Base-by-base conservation (phyloP, 1,284 basidiomycete genomes). In the Pseudozyma flocculosa region DNA sequence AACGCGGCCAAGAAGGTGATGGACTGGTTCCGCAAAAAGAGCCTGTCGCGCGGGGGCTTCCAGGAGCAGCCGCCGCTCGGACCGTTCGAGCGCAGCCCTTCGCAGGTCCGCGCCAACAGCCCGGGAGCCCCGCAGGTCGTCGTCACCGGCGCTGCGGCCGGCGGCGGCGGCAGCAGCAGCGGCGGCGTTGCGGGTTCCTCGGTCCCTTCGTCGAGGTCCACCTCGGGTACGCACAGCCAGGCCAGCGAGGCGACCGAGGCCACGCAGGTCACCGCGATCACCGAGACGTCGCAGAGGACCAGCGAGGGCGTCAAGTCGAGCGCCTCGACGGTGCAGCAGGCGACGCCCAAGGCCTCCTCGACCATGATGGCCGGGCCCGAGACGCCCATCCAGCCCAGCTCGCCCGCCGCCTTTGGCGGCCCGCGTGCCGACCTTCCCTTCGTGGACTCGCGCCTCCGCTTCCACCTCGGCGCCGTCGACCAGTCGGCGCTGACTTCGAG, bases 401-500 rank as follows among this genome's bases (percentile, higher is more conserved):
- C 57, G 32, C 48, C 44, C n/a, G 54, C 43, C 10, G 30, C 30
- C 18, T 17, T 34, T 7, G 19, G 46, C 23, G 26, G 7, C 26
- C 36, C 36, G 51, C 38, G 40, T 39, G 30, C 36, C 40, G 15
- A 30, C 19, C 45, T 30, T 15, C 67, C 69, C 9, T 79, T 78
- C 49, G 78, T 81, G 54, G 86, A 85, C 60, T 82, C 82, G 34
- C 85, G 56, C 5, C 81, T 97, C 47, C 86, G 90, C 15, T 84
- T 89, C 39, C 94, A 97, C 75, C 88, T 90, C 63, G 93, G 94
- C 64, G 87, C 93, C 1, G 88, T 98, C 24, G 94, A 97, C 79
- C 88, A 90, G 74, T 87, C 87, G 21, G 94, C 88, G 37, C 85
- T 97, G 61, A 95, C 93, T 10, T 90, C 88, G 8, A 84, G 86